These are phyloP conservation scores for Skeletonema marinoi DNA, from an alignment of 108 stramenopile genomes.

Conservation along the genomic window DNA sequence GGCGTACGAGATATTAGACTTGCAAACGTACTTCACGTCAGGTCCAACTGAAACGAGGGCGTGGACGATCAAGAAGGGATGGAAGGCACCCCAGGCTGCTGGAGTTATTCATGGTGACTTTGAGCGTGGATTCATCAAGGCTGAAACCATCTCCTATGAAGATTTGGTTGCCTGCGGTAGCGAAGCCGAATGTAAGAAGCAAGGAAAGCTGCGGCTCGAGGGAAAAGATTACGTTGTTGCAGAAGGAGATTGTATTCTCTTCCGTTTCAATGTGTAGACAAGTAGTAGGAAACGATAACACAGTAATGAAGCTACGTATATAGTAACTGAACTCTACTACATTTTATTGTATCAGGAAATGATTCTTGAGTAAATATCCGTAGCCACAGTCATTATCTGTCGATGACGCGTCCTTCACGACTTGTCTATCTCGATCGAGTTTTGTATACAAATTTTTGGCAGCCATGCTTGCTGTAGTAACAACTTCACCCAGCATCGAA, in stretches of 20 bases:
- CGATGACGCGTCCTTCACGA: background rate
- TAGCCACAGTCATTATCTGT: conserved; percentile 21
- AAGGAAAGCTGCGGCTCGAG: conserved; percentile 92
- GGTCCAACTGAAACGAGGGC: conserved; percentile 97
- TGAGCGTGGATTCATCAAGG: conserved; percentile 97
- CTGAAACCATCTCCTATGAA: conserved; percentile 95
- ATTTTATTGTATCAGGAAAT: conserved; percentile 36
- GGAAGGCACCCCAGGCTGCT: conserved; percentile 95
- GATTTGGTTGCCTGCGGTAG: conserved; percentile 89
- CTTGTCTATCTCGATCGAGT: conserved; percentile 15
- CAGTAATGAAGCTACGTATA: background rate
- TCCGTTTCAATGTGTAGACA: conserved; percentile 94
- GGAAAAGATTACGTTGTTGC: conserved; percentile 98
- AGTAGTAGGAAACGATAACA: background rate
- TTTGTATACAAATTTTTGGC: conserved; percentile 34
- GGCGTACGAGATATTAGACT: conserved; percentile 87
- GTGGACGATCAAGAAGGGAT: conserved; percentile 95
- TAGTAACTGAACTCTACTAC: background rate
- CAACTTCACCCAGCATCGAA: conserved; percentile 45
- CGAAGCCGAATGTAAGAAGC: conserved; percentile 90
- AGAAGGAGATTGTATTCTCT: conserved; percentile 98
- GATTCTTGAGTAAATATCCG: conserved; percentile 34
- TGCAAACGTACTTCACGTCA: conserved; percentile 96
- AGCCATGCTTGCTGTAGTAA: conserved; percentile 29
- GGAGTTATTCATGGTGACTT: conserved; percentile 99